Evolutionary conservation across 2,329 filamentous ascomycete genomes (phyloP), one percentile per base, ranked within the genome.

Genomic region (Neofusicoccum umdonicola): DNA sequence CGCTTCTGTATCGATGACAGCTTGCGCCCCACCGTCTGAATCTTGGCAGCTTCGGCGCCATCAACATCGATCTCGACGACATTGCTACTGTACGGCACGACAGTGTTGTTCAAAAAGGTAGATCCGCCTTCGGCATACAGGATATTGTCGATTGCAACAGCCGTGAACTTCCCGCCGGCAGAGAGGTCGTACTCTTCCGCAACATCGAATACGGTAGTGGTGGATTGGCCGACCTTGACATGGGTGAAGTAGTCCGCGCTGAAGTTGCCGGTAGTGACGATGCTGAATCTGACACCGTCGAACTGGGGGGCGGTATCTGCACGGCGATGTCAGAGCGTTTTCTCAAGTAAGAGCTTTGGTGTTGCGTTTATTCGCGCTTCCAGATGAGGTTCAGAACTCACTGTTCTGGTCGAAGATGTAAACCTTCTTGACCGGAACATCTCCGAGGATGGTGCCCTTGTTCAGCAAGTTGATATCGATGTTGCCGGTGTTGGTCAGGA

Each of bases 61-160:
- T 90, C 82, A 44, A 91, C 79, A 4, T 81, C 74, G 66, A 88
- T 79, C 58, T 80, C 80, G 52, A 90, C 74, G 12, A 80, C 78
- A 76, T 90, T 90, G 71, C 84, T 87, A 57, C 80, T 76, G 76
- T 84, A 90, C 7, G 81, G 73, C 2, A 89, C 73, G 56, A 81
- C 81, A 2, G 8, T 19, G 13, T 84, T 86, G 11, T 82, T 74
- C 42, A 90, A 80, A 39, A 82, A 76, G 52, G 81, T 86, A n/a
- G 80, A 82, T 69, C 81, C 78, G 50, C 78, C 77, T 19, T 81
- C 78, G 37, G 87, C 84, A 64, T 83, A 83, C 7, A 85, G 83
- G 50, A 90, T 80, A 9, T 81, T 79, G 4, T 88, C 88, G 4
- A 77, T 76, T 5, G 86, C 81, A 62, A 82, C 79, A 51, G 90